Percentiles rank a stretch among this genome's conserved stretches.
Evolutionary conservation across 2,329 filamentous ascomycete species (phyloP).

Genomic region (Lasiodiplodia sp.): DNA sequence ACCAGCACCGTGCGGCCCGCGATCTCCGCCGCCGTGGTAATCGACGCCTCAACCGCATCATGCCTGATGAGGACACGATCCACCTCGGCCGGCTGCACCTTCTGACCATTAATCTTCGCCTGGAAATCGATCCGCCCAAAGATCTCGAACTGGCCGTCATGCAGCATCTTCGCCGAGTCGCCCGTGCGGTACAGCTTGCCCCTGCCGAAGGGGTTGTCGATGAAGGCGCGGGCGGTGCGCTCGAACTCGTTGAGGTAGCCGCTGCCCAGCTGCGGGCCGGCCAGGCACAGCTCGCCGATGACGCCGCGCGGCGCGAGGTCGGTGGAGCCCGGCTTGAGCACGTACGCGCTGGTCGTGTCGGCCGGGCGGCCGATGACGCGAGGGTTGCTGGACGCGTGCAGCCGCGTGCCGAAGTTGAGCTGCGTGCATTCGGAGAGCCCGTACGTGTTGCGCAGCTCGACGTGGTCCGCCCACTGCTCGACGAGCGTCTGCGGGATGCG

Average conservation of each 20-base stretch:
- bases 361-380: slow-evolving; percentile 6
- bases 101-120: slow-evolving; percentile 31
- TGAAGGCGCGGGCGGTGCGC: slow-evolving; percentile 26
- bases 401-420: slow-evolving; percentile 4
- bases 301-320: slow-evolving; percentile 28
- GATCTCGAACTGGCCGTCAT: slow-evolving; percentile 28
- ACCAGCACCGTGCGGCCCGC: slow-evolving; percentile 41
- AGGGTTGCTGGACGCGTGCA: not conserved
- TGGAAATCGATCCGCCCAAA: slow-evolving; percentile 30
- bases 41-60: not conserved
- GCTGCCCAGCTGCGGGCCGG: slow-evolving; percentile 41
- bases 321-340: slow-evolving; percentile 28
- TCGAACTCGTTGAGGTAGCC: slow-evolving; percentile 31
- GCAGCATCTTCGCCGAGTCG: slow-evolving; percentile 20
- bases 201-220: slow-evolving; percentile 31
- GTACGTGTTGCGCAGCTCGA: slow-evolving; percentile 49
- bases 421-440: slow-evolving; percentile 47
- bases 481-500: slow-evolving; percentile 47
- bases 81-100: slow-evolving; percentile 26
- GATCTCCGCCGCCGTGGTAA: not conserved
- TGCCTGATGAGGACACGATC: not conserved
- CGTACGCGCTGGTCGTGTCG: slow-evolving; percentile 24
- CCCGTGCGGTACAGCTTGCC: slow-evolving; percentile 30
- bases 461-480: slow-evolving; percentile 43
- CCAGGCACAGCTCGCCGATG: slow-evolving; percentile 75